These are phyloP conservation scores for Oxalis stricta DNA, from an alignment of 441 rosid genomes.

Conservation along the genomic window DNA sequence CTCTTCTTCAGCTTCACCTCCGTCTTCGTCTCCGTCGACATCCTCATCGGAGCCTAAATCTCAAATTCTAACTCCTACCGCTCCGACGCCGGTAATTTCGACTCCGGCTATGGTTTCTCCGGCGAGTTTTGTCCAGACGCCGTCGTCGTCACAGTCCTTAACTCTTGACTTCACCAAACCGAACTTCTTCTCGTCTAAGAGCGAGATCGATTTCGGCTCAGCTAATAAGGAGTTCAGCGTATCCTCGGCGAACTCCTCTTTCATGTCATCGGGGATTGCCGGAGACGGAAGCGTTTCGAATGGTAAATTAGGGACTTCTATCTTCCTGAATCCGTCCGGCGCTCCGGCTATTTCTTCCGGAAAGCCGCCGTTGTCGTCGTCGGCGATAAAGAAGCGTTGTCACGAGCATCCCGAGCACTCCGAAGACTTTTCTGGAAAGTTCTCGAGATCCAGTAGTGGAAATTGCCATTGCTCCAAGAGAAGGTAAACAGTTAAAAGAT, in stretches of 20 bases:
- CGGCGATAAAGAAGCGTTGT: conserved; percentile 52
- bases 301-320: conserved; percentile 49
- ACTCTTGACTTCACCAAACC: conserved; percentile 83
- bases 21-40: conserved; percentile 5
- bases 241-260: conserved; percentile 70
- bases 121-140: conserved; percentile 27
- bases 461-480: conserved; percentile 84
- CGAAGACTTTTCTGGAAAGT: conserved; percentile 36
- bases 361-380: conserved; percentile 59
- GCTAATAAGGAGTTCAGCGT: conserved; percentile 58
- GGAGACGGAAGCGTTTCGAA: conserved; percentile 91
- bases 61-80: conserved; percentile 1
- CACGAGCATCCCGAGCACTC: conserved; percentile 55
- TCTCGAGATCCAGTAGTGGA: conserved; percentile 44
- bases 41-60: too few relatives aligned
- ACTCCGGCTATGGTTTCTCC: conserved; percentile 13
- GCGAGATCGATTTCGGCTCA: conserved; percentile 47
- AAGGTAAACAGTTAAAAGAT: too few relatives aligned
- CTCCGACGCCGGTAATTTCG: conserved; percentile 5
- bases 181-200: conserved; percentile 27
- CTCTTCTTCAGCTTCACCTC: conserved; percentile 13
- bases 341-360: conserved; percentile 42
- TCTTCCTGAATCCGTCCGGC: conserved; percentile 35
- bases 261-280: conserved; percentile 70
- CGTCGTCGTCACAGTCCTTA: conserved; percentile 45